Percentiles rank a stretch among this genome's conserved stretches.
phyloP scores from a whole-genome alignment of 2,329 filamentous ascomycete genomes.

The Zasmidium citrigriseum region DNA sequence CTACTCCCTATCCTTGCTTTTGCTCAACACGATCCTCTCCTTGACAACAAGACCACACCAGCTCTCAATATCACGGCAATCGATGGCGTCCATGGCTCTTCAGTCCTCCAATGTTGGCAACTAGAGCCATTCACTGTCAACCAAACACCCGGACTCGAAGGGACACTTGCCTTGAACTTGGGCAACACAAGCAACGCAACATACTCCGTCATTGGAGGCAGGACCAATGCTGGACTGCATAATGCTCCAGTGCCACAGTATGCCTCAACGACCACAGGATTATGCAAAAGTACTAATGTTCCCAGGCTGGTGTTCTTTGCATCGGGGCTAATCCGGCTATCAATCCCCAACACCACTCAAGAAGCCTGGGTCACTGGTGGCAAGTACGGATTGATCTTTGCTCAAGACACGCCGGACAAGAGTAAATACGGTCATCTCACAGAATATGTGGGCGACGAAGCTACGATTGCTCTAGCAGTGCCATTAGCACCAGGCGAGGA shows the following conservation, averaged over 20 bases:
- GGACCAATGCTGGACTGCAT: slow-evolving; percentile 17
- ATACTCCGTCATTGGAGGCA: slow-evolving; percentile 9
- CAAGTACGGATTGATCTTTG: slow-evolving; percentile 18
- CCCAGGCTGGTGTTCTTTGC: slow-evolving; percentile 10
- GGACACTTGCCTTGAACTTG: slow-evolving; percentile 6
- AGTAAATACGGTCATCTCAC: slow-evolving; percentile 15
- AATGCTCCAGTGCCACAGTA: slow-evolving; percentile 14
- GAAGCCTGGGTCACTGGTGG: slow-evolving; percentile 14
- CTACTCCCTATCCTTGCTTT: not conserved
- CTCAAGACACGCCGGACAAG: slow-evolving; percentile 11
- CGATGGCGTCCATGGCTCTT: slow-evolving; percentile 7
- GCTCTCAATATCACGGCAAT: slow-evolving; percentile 17
- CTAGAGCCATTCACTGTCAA: slow-evolving; percentile 14
- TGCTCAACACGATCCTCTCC: not conserved
- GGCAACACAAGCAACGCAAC: slow-evolving; percentile 9
- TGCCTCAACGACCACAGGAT: not conserved
- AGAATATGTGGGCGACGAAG: slow-evolving; percentile 10
- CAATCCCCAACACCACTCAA: slow-evolving; percentile 12
- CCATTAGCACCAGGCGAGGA: slow-evolving; percentile 6
- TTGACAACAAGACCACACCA: slow-evolving; percentile 5
- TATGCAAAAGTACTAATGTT: not conserved
- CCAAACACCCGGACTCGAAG: slow-evolving; percentile 8
- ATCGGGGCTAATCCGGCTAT: slow-evolving; percentile 12
- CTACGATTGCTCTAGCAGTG: slow-evolving; percentile 10
- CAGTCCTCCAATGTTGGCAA: slow-evolving; percentile 16